Evolutionary conservation across 2,329 filamentous ascomycete genomes (phyloP).

Genomic region (Clarireedia sp.): DNA sequence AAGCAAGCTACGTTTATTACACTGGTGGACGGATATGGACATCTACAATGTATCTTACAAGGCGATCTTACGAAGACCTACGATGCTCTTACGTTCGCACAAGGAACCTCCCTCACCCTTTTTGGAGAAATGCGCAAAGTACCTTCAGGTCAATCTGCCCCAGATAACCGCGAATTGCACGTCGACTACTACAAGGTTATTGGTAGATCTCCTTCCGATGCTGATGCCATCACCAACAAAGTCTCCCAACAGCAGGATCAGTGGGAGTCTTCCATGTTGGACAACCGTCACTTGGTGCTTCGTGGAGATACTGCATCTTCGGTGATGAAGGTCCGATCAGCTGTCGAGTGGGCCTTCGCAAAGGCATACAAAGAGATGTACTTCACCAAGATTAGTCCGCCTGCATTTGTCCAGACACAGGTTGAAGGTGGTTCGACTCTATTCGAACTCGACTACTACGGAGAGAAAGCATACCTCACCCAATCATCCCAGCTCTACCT

Average conservation of each 20-base stretch:
- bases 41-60: constrained; percentile 73
- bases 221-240: constrained; percentile 67
- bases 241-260: constrained; percentile 61
- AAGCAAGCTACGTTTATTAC: constrained; percentile 83
- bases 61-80: constrained; percentile 74
- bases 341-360: constrained; percentile 61
- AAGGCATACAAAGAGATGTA: constrained; percentile 55
- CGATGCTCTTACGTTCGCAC: constrained; percentile 61
- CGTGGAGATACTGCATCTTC: constrained; percentile 60
- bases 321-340: constrained; percentile 64
- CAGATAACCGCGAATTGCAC: constrained; percentile 62
- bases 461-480: constrained; percentile 84
- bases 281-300: constrained; percentile 64
- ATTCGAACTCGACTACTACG: constrained; percentile 48
- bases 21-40: constrained; percentile 76
- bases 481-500: constrained; percentile 97
- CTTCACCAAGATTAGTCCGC: constrained; percentile 64
- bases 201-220: constrained; percentile 61
- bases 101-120: constrained; percentile 62
- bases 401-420: constrained; percentile 77
- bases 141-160: constrained; percentile 57
- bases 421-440: constrained; percentile 68
- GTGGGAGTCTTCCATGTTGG: constrained; percentile 39
- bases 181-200: constrained; percentile 65
- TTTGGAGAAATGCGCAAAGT: constrained; percentile 62